Evolutionary conservation across 2,329 filamentous ascomycete genomes (phyloP).

Genomic region (Aspergillus sp.): DNA sequence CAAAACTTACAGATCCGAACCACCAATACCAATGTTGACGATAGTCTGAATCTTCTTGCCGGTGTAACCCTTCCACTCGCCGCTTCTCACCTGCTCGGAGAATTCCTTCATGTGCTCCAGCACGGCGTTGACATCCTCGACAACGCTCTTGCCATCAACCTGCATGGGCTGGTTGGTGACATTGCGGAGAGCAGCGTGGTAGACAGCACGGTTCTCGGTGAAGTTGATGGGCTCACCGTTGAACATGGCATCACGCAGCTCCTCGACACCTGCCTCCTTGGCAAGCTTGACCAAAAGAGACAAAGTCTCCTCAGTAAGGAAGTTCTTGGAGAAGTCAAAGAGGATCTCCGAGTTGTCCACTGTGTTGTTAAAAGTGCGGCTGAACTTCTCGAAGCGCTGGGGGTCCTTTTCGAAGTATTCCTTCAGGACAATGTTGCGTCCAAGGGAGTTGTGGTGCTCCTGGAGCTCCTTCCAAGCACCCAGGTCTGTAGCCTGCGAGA

Average conservation of each 20-base stretch:
- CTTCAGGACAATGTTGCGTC: slow-evolving; percentile 87
- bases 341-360: slow-evolving; percentile 81
- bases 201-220: slow-evolving; percentile 92
- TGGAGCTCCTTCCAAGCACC: slow-evolving; percentile 86
- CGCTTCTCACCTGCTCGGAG: slow-evolving; percentile 87
- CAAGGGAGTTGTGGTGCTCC: slow-evolving; percentile 79
- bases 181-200: slow-evolving; percentile 92
- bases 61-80: slow-evolving; percentile 94
- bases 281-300: slow-evolving; percentile 83
- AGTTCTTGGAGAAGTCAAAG: slow-evolving; percentile 99
- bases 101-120: slow-evolving; percentile 98
- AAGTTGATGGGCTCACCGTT: slow-evolving; percentile 98
- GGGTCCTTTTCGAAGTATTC: slow-evolving; percentile 88
- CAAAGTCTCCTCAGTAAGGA: slow-evolving; percentile 88
- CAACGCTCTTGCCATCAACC: slow-evolving; percentile 89
- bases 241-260: slow-evolving; percentile 97
- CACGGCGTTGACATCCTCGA: slow-evolving; percentile 86
- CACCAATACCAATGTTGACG: slow-evolving; percentile 96
- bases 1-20: slow-evolving; percentile 82
- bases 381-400: slow-evolving; percentile 84
- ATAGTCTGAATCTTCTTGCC: slow-evolving; percentile 97
- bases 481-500: slow-evolving; percentile 75
- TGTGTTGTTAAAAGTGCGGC: slow-evolving; percentile 73
- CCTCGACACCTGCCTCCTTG: slow-evolving; percentile 82
- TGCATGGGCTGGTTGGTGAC: slow-evolving; percentile 73